Percentiles rank a stretch among this genome's conserved stretches.
Conservation (phyloP, 2,329 filamentous ascomycete genomes). For the Trichophyton equinum region DNA sequence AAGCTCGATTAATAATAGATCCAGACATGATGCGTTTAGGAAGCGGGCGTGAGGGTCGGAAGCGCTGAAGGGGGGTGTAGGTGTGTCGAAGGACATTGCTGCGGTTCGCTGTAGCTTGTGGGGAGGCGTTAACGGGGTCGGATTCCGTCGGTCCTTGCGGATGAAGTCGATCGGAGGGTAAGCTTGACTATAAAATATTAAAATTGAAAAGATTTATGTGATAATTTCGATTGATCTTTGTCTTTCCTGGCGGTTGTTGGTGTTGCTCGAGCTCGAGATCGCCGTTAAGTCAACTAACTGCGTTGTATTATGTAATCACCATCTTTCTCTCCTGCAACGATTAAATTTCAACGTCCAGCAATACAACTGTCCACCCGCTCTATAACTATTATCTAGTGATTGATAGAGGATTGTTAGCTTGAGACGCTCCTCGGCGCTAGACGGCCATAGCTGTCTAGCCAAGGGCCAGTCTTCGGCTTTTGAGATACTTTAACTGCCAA, state of each 20-base stretch:
- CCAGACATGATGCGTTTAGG: constrained; percentile 73
- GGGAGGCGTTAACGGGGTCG: not conserved
- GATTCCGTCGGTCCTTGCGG: not conserved
- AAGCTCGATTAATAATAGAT: constrained; percentile 91
- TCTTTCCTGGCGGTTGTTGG: not conserved
- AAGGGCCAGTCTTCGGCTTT: too few relatives aligned
- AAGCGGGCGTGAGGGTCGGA: constrained; percentile 64
- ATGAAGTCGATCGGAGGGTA: not conserved
- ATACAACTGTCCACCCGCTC: not conserved
- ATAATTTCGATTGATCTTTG: not conserved
- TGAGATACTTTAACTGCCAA: too few relatives aligned
- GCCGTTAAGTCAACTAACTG: not conserved
- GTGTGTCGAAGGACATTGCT: constrained; percentile 60
- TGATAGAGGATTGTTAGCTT: too few relatives aligned
- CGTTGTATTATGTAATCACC: not conserved
- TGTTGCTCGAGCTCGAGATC: not conserved
- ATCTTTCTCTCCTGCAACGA: not conserved
- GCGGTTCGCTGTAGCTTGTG: not conserved
- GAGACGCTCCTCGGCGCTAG: too few relatives aligned
- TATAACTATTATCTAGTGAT: too few relatives aligned
- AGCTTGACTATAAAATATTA: not conserved
- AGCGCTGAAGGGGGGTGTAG: constrained; percentile 55
- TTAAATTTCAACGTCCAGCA: not conserved
- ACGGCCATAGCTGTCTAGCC: too few relatives aligned
- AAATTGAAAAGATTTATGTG: not conserved